A percentile compares a stretch with the other conserved stretches of the same genome.
Conservation (phyloP, 2,329 filamentous ascomycete genomes). For the Claviceps arundinis region DNA sequence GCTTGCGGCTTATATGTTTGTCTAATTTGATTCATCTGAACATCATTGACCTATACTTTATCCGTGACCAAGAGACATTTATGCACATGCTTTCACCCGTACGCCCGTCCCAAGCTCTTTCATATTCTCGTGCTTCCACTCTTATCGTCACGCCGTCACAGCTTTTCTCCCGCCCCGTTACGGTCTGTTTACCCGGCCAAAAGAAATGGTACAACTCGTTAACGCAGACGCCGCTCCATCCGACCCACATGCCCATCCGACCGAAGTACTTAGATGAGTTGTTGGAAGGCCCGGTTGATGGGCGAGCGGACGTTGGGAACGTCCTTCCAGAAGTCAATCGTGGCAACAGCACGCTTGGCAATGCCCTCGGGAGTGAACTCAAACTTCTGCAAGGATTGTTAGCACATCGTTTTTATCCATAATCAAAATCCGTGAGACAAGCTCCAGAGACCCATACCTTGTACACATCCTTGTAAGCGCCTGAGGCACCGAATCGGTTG, state of each 20-base stretch:
- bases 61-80: slow-evolving; percentile 2
- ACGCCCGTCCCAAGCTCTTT: slow-evolving; percentile 9
- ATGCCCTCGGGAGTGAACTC: slow-evolving; percentile 97
- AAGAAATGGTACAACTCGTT: slow-evolving; percentile 3
- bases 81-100: slow-evolving; percentile 10
- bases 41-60: background rate
- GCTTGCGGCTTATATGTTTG: background rate
- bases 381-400: slow-evolving; percentile 62
- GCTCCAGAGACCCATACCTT: slow-evolving; percentile 42
- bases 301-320: slow-evolving; percentile 82
- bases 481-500: slow-evolving; percentile 96
- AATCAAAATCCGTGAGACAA: background rate
- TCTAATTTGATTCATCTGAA: background rate
- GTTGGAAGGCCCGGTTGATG: slow-evolving; percentile 93
- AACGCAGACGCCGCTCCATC: background rate
- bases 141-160: slow-evolving; percentile 14
- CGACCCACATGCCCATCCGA: background rate
- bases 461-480: slow-evolving; percentile 96
- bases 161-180: slow-evolving; percentile 4
- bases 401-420: slow-evolving; percentile 12
- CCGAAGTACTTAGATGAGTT: slow-evolving; percentile 62
- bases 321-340: slow-evolving; percentile 96
- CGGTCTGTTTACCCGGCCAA: slow-evolving; percentile 4
- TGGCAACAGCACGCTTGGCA: slow-evolving; percentile 83
- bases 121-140: slow-evolving; percentile 12